phyloP scores from a whole-genome alignment of 495 filamentous ascomycete species.

The Chaetomidium leptoderma region DNA sequence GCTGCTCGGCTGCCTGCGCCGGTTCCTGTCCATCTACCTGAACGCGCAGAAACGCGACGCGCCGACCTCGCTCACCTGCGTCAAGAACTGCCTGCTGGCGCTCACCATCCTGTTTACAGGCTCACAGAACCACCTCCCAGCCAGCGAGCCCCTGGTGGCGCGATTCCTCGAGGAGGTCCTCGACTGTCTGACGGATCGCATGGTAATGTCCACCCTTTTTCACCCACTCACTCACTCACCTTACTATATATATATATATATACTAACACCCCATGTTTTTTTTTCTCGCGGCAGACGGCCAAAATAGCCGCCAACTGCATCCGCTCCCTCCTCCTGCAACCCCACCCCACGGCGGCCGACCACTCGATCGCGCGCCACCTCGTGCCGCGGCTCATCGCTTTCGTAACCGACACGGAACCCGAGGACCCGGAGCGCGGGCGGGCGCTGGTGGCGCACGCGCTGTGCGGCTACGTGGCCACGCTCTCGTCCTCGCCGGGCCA shows the following conservation, averaged over 20 bases:
- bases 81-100: slow-evolving; percentile 87
- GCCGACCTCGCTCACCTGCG: slow-evolving; percentile 75
- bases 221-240: slow-evolving; percentile 5
- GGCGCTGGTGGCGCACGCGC: not conserved
- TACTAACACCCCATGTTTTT: no score
- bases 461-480: slow-evolving; percentile 55
- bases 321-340: slow-evolving; percentile 69
- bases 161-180: slow-evolving; percentile 70
- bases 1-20: slow-evolving; percentile 66
- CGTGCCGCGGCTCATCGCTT: slow-evolving; percentile 69
- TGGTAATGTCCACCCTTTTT: slow-evolving; percentile 43
- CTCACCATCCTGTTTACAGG: slow-evolving; percentile 84
- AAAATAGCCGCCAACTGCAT: slow-evolving; percentile 86
- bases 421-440: slow-evolving; percentile 74
- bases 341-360: slow-evolving; percentile 58
- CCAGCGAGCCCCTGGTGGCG: slow-evolving; percentile 65
- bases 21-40: slow-evolving; percentile 74
- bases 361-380: slow-evolving; percentile 69
- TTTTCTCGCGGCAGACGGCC: no score
- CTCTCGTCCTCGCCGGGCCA: slow-evolving; percentile 43
- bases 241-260: not conserved
- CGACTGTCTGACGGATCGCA: slow-evolving; percentile 76
- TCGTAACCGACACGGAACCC: slow-evolving; percentile 60
- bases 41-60: slow-evolving; percentile 79
- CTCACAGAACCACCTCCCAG: slow-evolving; percentile 64